Percentiles rank a stretch among this genome's conserved stretches.
These are phyloP conservation scores for Entoloma clypeatum DNA, from an alignment of 1,284 basidiomycete genomes.

Conservation along the genomic window DNA sequence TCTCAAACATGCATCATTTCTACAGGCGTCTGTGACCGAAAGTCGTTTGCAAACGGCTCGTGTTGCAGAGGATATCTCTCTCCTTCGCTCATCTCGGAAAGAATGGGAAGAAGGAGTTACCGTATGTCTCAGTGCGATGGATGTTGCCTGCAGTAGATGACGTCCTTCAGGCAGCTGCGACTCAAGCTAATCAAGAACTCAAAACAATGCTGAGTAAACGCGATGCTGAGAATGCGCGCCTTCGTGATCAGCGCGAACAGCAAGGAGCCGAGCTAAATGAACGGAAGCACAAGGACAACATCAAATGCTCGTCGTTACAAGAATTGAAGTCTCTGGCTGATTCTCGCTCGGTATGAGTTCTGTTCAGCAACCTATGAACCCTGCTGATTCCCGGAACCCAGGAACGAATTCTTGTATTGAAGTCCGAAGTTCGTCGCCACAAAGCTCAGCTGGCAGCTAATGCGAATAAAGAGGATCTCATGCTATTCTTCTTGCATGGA, in stretches of 20 bases:
- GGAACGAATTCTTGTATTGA: conserved; percentile 73
- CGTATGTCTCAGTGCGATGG: conserved; percentile 31
- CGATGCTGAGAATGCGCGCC: conserved; percentile 71
- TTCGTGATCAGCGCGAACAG: conserved; percentile 83
- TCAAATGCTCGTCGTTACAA: conserved; percentile 61
- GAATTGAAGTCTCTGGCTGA: conserved; percentile 73
- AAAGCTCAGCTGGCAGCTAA: conserved; percentile 78
- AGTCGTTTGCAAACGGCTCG: conserved; percentile 32
- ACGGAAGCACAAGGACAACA: conserved; percentile 62
- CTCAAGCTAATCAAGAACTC: conserved; percentile 52
- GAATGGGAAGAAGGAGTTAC: conserved; percentile 44
- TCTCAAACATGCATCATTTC: conserved; percentile 39
- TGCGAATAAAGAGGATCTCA: conserved; percentile 66
- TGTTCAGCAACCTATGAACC: conserved; percentile 9
- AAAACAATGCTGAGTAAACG: conserved; percentile 56
- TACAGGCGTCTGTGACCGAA: conserved; percentile 39
- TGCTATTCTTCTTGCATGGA: conserved; percentile 66
- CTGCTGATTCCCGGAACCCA: conserved; percentile 28
- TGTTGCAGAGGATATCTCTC: conserved; percentile 40
- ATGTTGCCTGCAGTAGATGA: conserved; percentile 16
- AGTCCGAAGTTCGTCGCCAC: conserved; percentile 73
- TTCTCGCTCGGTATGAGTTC: conserved; percentile 50
- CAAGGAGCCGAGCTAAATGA: conserved; percentile 69
- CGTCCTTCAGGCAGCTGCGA: conserved; percentile 40
- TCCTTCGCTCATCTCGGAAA: conserved; percentile 35